phyloP scores from a whole-genome alignment of 2,329 filamentous ascomycete genomes.

The Stagonosporopsis cucurbitacearum region DNA sequence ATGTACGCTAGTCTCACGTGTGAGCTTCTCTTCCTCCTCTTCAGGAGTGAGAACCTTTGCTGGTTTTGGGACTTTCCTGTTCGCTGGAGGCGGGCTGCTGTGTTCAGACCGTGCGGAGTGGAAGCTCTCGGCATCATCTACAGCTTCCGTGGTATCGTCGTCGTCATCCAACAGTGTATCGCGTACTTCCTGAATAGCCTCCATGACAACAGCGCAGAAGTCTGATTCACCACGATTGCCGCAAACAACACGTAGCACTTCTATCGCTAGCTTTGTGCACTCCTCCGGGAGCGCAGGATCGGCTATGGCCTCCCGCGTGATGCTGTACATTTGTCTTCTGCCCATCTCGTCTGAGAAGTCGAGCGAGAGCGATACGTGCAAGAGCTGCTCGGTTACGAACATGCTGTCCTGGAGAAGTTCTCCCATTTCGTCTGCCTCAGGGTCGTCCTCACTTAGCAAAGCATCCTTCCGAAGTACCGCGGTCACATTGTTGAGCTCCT shows the following conservation, averaged over 20 bases:
- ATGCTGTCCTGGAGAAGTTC: constrained; percentile 89
- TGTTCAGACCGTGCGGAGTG: constrained; percentile 90
- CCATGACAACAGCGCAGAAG: constrained; percentile 84
- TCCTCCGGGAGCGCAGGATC: constrained; percentile 90
- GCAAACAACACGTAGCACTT: constrained; percentile 83
- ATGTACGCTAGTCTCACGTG: constrained; percentile 93
- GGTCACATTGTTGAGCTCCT: constrained; percentile 74
- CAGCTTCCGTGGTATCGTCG: constrained; percentile 58
- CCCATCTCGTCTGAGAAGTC: constrained; percentile 99
- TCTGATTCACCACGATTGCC: constrained; percentile 80
- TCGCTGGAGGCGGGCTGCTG: constrained; percentile 65
- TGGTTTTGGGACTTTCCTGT: constrained; percentile 30
- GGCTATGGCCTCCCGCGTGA: constrained; percentile 84
- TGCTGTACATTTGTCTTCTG: constrained; percentile 91
- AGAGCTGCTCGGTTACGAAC: constrained; percentile 93
- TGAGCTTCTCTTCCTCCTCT: constrained; percentile 72
- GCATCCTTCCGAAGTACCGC: constrained; percentile 65
- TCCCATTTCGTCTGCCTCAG: constrained; percentile 69
- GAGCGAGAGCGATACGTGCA: constrained; percentile 88
- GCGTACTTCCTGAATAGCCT: constrained; percentile 95
- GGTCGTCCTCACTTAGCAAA: constrained; percentile 59
- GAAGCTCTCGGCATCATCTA: constrained; percentile 70
- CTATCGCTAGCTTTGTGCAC: constrained; percentile 84
- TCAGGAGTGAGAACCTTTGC: constrained; percentile 52
- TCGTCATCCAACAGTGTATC: constrained; percentile 79